Evolutionary conservation across 306 rosid genomes (phyloP).

Genomic region (Phaseolus lunatus): DNA sequence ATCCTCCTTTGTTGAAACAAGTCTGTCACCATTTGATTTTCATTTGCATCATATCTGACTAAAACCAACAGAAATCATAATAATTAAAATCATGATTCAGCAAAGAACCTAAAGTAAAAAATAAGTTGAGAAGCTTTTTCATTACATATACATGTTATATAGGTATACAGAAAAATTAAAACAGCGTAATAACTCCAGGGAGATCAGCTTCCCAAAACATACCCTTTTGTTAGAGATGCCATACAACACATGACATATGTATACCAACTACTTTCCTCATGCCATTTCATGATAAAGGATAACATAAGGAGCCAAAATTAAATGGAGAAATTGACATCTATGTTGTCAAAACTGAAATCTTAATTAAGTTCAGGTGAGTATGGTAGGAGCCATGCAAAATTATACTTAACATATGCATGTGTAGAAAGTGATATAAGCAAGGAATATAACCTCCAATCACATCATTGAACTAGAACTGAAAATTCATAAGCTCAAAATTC

Average conservation of each 20-base stretch:
- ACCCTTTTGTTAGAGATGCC: neutral
- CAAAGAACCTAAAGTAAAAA: slow-evolving; percentile 29
- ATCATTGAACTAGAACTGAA: neutral
- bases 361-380: neutral
- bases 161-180: neutral
- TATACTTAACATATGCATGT: neutral
- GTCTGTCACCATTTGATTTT: slow-evolving; percentile 66
- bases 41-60: slow-evolving; percentile 87
- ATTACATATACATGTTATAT: neutral
- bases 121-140: slow-evolving; percentile 13
- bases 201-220: slow-evolving; percentile 7
- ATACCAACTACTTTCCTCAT: neutral
- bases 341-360: neutral
- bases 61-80: slow-evolving; percentile 54
- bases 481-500: neutral
- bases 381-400: neutral
- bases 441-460: too few relatives aligned
- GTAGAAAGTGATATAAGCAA: too few relatives aligned
- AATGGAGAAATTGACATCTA: slow-evolving; percentile 5
- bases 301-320: slow-evolving; percentile 10
- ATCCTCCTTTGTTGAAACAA: slow-evolving; percentile 81
- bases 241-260: slow-evolving; percentile 18
- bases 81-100: slow-evolving; percentile 35
- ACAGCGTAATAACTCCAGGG: neutral
- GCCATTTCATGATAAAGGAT: slow-evolving; percentile 30